Percentiles rank a stretch among this genome's conserved stretches.
phyloP scores from a whole-genome alignment of 2,329 filamentous ascomycete genomes.

The Colletotrichum magnum region DNA sequence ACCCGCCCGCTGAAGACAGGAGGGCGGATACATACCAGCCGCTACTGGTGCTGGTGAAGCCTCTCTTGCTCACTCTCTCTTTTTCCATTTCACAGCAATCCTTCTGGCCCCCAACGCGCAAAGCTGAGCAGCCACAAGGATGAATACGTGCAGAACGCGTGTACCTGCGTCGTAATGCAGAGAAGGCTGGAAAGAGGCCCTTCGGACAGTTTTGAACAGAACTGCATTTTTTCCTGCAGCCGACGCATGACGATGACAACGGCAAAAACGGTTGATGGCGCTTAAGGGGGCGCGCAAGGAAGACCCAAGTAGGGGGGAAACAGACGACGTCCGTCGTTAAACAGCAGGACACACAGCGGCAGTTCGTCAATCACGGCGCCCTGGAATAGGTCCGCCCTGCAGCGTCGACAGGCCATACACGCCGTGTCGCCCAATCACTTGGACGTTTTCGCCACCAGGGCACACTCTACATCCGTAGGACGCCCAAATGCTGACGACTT shows the following conservation, averaged over 20 bases:
- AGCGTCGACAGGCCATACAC: slow-evolving; percentile 10
- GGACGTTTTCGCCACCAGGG: slow-evolving; percentile 29
- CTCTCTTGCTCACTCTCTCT: background rate
- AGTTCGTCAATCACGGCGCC: slow-evolving; percentile 35
- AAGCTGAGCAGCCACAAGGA: slow-evolving; percentile 20
- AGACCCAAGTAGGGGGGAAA: background rate
- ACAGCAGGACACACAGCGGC: slow-evolving; percentile 19
- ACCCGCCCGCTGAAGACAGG: background rate
- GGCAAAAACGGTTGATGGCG: slow-evolving; percentile 8
- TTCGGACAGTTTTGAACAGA: background rate
- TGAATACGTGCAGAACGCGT: slow-evolving; percentile 8
- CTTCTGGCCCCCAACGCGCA: slow-evolving; percentile 17
- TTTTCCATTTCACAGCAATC: slow-evolving; percentile 23
- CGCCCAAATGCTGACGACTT: no score
- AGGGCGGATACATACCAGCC: no score
- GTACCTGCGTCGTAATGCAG: slow-evolving; percentile 26
- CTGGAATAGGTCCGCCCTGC: slow-evolving; percentile 33
- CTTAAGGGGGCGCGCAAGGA: background rate
- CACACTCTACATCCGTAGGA: background rate
- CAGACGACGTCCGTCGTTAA: background rate
- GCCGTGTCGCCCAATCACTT: slow-evolving; percentile 22
- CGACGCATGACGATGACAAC: background rate
- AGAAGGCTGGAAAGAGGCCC: slow-evolving; percentile 10
- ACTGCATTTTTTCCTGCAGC: background rate
- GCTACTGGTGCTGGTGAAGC: no score